These are phyloP conservation scores for Paecilomyces sp. DNA, from an alignment of 2,329 filamentous ascomycete genomes.

Conservation along the genomic window DNA sequence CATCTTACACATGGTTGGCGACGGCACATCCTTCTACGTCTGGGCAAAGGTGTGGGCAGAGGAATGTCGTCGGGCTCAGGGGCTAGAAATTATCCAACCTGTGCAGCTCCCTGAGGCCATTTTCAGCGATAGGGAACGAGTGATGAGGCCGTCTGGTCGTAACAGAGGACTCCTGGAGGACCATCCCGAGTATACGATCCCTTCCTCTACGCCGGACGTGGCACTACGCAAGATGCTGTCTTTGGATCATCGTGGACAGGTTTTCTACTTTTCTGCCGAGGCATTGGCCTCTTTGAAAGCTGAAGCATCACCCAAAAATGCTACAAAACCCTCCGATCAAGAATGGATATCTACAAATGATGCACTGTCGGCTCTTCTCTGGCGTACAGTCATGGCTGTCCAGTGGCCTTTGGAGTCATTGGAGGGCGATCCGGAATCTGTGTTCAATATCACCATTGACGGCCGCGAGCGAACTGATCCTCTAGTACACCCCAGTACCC, in stretches of 20 bases:
- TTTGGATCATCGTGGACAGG: slow-evolving; percentile 21
- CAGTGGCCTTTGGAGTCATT: slow-evolving; percentile 24
- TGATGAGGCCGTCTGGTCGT: slow-evolving; percentile 21
- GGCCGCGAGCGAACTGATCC: slow-evolving; percentile 28
- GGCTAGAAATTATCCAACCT: slow-evolving; percentile 12
- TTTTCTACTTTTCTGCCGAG: slow-evolving; percentile 25
- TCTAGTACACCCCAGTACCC: slow-evolving; percentile 25
- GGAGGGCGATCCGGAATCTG: slow-evolving; percentile 23
- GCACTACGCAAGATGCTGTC: slow-evolving; percentile 26
- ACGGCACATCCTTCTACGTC: slow-evolving; percentile 23
- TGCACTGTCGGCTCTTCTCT: slow-evolving; percentile 30
- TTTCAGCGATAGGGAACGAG: slow-evolving; percentile 21
- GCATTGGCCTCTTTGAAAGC: slow-evolving; percentile 21
- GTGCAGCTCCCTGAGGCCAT: slow-evolving; percentile 18
- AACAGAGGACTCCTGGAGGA: slow-evolving; percentile 18
- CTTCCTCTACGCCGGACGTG: slow-evolving; percentile 20
- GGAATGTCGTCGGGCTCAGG: slow-evolving; percentile 25
- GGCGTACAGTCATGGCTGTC: slow-evolving; percentile 20
- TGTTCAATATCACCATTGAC: slow-evolving; percentile 33
- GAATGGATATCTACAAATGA: slow-evolving; percentile 28
- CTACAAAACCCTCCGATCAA: slow-evolving; percentile 15
- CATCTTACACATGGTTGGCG: slow-evolving; percentile 26
- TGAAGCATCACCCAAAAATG: slow-evolving; percentile 22
- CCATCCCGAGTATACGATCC: slow-evolving; percentile 25
- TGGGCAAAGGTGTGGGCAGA: slow-evolving; percentile 30